Evolutionary conservation across 306 rosid species (phyloP), one percentile per base, ranked within the genome.

Genomic region (Sicyos baderoa): DNA sequence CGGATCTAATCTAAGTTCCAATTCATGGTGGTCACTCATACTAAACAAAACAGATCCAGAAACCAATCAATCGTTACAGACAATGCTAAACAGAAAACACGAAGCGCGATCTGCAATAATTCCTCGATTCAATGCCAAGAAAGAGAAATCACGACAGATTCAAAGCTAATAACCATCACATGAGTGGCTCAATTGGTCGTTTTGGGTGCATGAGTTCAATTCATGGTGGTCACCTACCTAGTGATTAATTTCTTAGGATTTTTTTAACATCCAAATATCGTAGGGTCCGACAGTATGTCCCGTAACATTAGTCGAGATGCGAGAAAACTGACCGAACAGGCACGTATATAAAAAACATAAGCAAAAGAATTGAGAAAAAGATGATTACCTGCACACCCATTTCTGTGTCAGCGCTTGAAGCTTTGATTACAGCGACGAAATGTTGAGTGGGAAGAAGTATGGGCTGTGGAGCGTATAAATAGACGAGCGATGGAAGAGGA

Each of bases 371-470:
- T 23, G 4, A 49, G 57, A 47, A 54, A 16, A 12, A 4, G 13
- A 48, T 14, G 6, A 37, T 3, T 14, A 67, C 72, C 72, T 67
- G 25, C 72, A 67, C 48, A 48, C 72, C 72, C 72, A 67, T 67
- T 7, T 1, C n/a, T n/a, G n/a, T n/a, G n/a, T n/a, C n/a, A n/a
- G 23, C 23, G 44, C 4, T 45, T 15, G 25, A 49, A 47, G 37
- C 42, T 22, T 25, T 9, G 22, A 48, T 47, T 49, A 23, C 72
- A 4, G 44, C 13, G 16, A 9, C 45, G 45, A 25, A 18, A 19
- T 42, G 29, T 0, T 11, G n/a, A 3, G 1, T n/a, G 40, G 29
- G 6, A n/a, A 18, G 40, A 27, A 40, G 18, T 35, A 6, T 11
- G 6, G 54, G n/a, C 19, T 0, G 4, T 13, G 18, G 54, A 35